phyloP scores from a whole-genome alignment of 208 protist species.

The Blastocrithidia nonstop region DNA sequence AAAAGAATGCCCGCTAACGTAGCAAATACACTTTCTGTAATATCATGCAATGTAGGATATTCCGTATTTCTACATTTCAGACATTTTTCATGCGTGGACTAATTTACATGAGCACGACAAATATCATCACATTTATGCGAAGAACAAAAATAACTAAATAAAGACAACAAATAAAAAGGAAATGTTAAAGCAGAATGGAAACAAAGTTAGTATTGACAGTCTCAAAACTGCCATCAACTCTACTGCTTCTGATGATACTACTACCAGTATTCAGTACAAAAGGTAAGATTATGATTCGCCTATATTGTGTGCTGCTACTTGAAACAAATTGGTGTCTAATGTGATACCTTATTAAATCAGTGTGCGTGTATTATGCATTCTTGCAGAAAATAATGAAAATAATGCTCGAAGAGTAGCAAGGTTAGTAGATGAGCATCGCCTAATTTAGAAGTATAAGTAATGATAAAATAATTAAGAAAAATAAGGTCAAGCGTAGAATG shows the following conservation, averaged over 20 bases:
- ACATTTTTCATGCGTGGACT: conserved; percentile 73
- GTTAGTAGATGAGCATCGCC: too few relatives aligned
- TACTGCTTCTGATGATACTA: background rate
- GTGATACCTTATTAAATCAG: conserved; percentile 75
- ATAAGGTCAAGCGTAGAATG: too few relatives aligned
- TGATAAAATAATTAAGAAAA: too few relatives aligned
- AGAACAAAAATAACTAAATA: too few relatives aligned
- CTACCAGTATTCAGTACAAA: background rate
- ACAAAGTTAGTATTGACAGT: background rate
- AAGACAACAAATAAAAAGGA: background rate
- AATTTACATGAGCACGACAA: conserved; percentile 20
- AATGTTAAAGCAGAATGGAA: background rate
- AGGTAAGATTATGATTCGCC: conserved; percentile 26
- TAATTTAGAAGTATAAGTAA: too few relatives aligned
- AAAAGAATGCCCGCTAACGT: conserved; percentile 34
- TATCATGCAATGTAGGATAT: conserved; percentile 71
- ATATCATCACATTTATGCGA: too few relatives aligned
- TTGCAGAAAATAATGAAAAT: conserved; percentile 20
- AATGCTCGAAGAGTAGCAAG: conserved; percentile 41
- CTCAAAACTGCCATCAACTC: background rate
- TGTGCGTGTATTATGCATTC: conserved; percentile 45
- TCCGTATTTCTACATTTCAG: conserved; percentile 83
- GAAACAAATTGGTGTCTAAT: conserved; percentile 46
- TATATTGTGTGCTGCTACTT: conserved; percentile 33
- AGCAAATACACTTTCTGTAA: conserved; percentile 70